Evolutionary conservation across 805 yeast genomes (phyloP).

Genomic region (Metschnikowia lunata): DNA sequence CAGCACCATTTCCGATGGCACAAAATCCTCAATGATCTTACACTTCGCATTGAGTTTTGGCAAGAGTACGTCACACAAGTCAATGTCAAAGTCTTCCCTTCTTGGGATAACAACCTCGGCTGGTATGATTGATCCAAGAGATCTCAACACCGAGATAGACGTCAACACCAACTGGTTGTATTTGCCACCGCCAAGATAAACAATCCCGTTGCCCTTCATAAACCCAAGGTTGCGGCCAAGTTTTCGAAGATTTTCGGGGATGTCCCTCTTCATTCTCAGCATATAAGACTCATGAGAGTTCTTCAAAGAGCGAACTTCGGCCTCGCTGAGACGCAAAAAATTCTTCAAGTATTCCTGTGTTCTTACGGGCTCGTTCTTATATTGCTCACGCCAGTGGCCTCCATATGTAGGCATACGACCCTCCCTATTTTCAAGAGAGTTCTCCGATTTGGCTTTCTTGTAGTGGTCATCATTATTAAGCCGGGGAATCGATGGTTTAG

Average conservation of each 20-base stretch:
- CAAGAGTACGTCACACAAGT: conserved; percentile 29
- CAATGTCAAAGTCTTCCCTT: conserved; percentile 28
- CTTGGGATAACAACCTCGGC: conserved; percentile 36
- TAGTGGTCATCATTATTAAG: conserved; percentile 30
- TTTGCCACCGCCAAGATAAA: conserved; percentile 35
- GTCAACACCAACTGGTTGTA: conserved; percentile 34
- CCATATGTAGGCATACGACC: conserved; percentile 31
- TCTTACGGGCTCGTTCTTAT: conserved; percentile 26
- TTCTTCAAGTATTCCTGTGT: conserved; percentile 22
- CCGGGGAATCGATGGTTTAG: conserved; percentile 19
- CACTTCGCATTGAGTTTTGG: conserved; percentile 33
- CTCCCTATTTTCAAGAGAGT: conserved; percentile 17
- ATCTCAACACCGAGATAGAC: conserved; percentile 30
- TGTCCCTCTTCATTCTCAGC: conserved; percentile 19
- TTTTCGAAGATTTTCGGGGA: conserved; percentile 22
- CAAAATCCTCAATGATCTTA: conserved; percentile 44
- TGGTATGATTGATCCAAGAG: conserved; percentile 31
- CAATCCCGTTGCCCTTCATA: conserved; percentile 38
- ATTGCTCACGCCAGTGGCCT: conserved; percentile 32
- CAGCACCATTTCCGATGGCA: conserved; percentile 21
- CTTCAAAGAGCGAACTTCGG: conserved; percentile 19
- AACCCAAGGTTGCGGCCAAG: conserved; percentile 17
- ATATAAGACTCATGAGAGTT: conserved; percentile 22
- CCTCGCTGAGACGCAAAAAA: conserved; percentile 19
- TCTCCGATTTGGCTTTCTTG: conserved; percentile 14